A percentile compares a stretch with the other conserved stretches of the same genome.
These are phyloP conservation scores for Aspergillus viridinutans DNA, from an alignment of 2,329 filamentous ascomycete genomes.

Conservation along the genomic window DNA sequence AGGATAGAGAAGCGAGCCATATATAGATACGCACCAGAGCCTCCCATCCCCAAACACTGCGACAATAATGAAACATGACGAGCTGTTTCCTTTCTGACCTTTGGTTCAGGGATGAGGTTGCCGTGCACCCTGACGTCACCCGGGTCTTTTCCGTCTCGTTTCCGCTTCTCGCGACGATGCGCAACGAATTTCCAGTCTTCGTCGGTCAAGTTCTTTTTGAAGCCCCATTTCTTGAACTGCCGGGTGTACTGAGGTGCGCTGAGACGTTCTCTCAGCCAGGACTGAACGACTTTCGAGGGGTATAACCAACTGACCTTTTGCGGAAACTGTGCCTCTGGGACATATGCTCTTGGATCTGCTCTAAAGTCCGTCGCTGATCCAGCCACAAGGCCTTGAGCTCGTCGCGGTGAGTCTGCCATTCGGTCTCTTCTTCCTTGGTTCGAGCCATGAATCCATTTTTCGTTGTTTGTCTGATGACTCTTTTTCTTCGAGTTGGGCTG, in stretches of 20 bases:
- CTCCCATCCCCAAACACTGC: slow-evolving; percentile 6
- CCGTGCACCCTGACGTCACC: no score
- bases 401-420: slow-evolving; percentile 8
- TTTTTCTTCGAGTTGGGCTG: neutral
- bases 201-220: slow-evolving; percentile 19
- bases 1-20: neutral
- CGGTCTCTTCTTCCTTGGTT: slow-evolving; percentile 5
- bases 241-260: neutral
- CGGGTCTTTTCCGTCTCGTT: no score
- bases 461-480: neutral
- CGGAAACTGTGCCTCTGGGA: slow-evolving; percentile 8
- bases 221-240: slow-evolving; percentile 23
- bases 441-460: slow-evolving; percentile 4
- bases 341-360: slow-evolving; percentile 12
- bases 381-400: slow-evolving; percentile 11
- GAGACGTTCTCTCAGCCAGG: neutral
- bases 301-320: slow-evolving; percentile 7
- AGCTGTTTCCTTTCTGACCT: slow-evolving; percentile 20
- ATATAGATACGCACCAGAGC: slow-evolving; percentile 6
- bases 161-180: slow-evolving; percentile 10
- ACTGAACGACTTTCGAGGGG: neutral
- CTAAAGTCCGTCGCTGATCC: slow-evolving; percentile 7
- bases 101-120: slow-evolving; percentile 11
- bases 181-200: slow-evolving; percentile 18
- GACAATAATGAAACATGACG: slow-evolving; percentile 10